Percentiles rank a stretch among this genome's conserved stretches.
These are phyloP conservation scores for Candida hungchunana DNA, from an alignment of 805 yeast genomes.

Conservation along the genomic window DNA sequence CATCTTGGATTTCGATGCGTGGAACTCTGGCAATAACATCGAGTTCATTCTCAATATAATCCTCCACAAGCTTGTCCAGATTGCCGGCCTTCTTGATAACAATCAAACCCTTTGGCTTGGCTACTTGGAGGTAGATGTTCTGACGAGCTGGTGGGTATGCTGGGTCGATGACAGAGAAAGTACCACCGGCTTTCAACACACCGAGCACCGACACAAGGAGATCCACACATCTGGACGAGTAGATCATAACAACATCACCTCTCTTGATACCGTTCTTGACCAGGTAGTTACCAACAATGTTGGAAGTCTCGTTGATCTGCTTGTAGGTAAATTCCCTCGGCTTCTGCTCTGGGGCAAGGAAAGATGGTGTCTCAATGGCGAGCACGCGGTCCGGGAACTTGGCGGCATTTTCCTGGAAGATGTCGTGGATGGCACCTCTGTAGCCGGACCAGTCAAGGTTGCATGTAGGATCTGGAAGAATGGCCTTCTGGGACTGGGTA, in stretches of 20 bases:
- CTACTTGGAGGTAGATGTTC: slow-evolving; percentile 86
- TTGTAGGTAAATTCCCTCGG: slow-evolving; percentile 76
- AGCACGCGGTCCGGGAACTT: slow-evolving; percentile 83
- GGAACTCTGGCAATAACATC: slow-evolving; percentile 71
- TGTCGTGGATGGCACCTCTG: slow-evolving; percentile 96
- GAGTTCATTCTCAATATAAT: slow-evolving; percentile 70
- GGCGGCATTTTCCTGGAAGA: slow-evolving; percentile 82
- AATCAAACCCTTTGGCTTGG: slow-evolving; percentile 86
- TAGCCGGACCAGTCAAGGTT: slow-evolving; percentile 88
- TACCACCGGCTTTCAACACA: slow-evolving; percentile 96
- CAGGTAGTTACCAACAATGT: slow-evolving; percentile 86
- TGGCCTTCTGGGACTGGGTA: slow-evolving; percentile 55
- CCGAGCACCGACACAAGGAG: slow-evolving; percentile 97
- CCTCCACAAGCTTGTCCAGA: slow-evolving; percentile 71
- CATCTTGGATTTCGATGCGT: slow-evolving; percentile 68
- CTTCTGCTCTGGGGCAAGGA: slow-evolving; percentile 42
- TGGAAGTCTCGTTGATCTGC: slow-evolving; percentile 91
- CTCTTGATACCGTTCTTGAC: slow-evolving; percentile 73
- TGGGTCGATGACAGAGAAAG: slow-evolving; percentile 97
- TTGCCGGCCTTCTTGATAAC: slow-evolving; percentile 88
- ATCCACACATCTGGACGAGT: slow-evolving; percentile 97
- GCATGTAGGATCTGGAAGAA: slow-evolving; percentile 82
- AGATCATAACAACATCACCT: slow-evolving; percentile 97
- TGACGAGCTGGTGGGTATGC: slow-evolving; percentile 99
- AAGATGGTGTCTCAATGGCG: slow-evolving; percentile 86